These are phyloP conservation scores for Mortierella sp. DNA, from an alignment of 371 early-diverging fungal genomes.

Conservation along the genomic window DNA sequence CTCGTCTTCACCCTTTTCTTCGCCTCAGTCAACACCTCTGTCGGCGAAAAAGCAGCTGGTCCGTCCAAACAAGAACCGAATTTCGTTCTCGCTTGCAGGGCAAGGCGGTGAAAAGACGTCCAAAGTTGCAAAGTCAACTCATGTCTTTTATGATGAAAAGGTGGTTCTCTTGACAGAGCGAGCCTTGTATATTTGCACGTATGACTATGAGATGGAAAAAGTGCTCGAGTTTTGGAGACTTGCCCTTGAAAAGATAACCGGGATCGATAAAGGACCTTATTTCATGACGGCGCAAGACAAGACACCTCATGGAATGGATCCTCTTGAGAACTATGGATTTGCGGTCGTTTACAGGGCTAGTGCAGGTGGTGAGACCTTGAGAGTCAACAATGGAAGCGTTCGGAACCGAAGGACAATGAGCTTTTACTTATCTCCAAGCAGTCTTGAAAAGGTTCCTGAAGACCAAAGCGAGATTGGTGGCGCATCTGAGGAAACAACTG, in stretches of 20 bases:
- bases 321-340: conserved; percentile 70
- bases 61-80: neutral
- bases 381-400: conserved; percentile 72
- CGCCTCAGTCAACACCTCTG: conserved; percentile 9
- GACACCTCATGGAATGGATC: conserved; percentile 11
- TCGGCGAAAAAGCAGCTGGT: neutral
- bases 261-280: conserved; percentile 66
- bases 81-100: neutral
- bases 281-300: conserved; percentile 37
- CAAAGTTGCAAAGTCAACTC: neutral
- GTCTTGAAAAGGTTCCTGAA: neutral
- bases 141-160: conserved; percentile 70
- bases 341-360: conserved; percentile 57
- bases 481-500: neutral
- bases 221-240: conserved; percentile 75
- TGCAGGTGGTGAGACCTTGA: conserved; percentile 58
- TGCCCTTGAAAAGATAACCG: conserved; percentile 63
- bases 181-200: conserved; percentile 79
- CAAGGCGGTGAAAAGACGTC: conserved; percentile 24
- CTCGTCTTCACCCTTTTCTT: conserved; percentile 21
- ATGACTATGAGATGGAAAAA: conserved; percentile 77
- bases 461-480: neutral
- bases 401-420: conserved; percentile 56
- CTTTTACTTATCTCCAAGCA: neutral
- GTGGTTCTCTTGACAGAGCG: conserved; percentile 73